Base-by-base conservation (phyloP, 768 basidiomycete species). In the Lyophyllum shimeji region DNA sequence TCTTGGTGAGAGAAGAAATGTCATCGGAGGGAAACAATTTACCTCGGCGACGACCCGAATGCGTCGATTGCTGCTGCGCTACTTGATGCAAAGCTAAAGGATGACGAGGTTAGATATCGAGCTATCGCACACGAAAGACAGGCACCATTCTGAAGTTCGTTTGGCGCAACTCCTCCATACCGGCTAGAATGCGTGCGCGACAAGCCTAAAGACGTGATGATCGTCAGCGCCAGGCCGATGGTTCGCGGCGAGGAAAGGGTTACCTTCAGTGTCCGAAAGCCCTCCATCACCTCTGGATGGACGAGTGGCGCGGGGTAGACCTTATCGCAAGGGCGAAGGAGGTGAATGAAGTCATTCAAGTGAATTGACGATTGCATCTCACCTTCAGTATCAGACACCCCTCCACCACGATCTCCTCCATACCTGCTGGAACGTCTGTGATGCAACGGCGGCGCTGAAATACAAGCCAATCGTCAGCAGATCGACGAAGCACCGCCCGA, bases 241-340 rank as follows among this genome's bases (percentile, higher is more conserved):
- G 13, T 7, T 6, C 23, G 17, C 2, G 24, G 17, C 24, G 1
- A 46, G 24, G 2, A 8, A 25, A 29, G 45, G 27, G 17, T 5
- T 52, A 55, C 60, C 56, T 40, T 44, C 44, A 2, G 56, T 46
- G 24, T 61, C 53, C 6, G 49, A 34, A 25, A 52, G 51, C 18
- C 49, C 53, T 21, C 45, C 55, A 17, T 9, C 33, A 25, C 34
- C 18, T n/a, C 49, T 54, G n/a, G 23, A 17, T 12, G 51, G 31
- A 31, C 46, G 56, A 20, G 54, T 18, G 6, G 23, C 31, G 3
- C 27, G 48, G 6, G 53, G 18, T 46, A 45, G 33, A 34, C 18
- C 52, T 39, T 17, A 7, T 46, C 40, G 17, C 9, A 4, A n/a
- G 15, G 17, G n/a, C 12, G 15, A 40, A 40, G 39, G 5, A 7